Evolutionary conservation across 2,329 filamentous ascomycete species (phyloP), one percentile per base, ranked within the genome.

Genomic region (Rhynchosporium graminicola): DNA sequence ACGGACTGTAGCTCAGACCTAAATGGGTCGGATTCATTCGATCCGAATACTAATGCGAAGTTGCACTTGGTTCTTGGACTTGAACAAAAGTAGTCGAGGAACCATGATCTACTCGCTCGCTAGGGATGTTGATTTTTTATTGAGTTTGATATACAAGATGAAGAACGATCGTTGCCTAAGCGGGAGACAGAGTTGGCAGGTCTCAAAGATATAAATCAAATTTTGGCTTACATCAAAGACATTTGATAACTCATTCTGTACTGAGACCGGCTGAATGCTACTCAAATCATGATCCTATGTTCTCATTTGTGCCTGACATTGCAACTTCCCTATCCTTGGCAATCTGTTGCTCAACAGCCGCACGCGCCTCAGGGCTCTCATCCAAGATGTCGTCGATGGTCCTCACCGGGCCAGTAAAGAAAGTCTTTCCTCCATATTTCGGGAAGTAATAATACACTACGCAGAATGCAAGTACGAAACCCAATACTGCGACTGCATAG

Each of bases 401-500:
- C 43, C 71, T 66, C 5, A 72, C 67, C 2, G 70, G 70, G 0
- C 71, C 71, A 3, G 58, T 72, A 42, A 74, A 74, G 56, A 74
- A 74, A 0, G 71, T 73, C 62, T 69, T 73, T 1, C 72, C 72
- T 1, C 72, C 72, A 47, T 67, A 68, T 13, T 63, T 65, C 1
- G 72, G 72, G 15, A 70, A 52, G 42, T 61, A 74, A 62, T 72
- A 74, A 65, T 73, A 74, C 8, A 56, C 67, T 12, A 73, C 62
- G 63, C 72, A 74, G 55, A 73, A 73, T 3, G 72, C 31, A 4
- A 74, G 47, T 6, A 74, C 72, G 48, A 68, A 70, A 0, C 71
- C 72, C 15, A 73, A 46, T 2, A 74, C 72, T 13, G 66, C 72
- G 31, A 73, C 67, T 0, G 71, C 72, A 61, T 74, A 74, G 46